Conservation (phyloP, 2,329 filamentous ascomycete species). For the Aureobasidium sp. region DNA sequence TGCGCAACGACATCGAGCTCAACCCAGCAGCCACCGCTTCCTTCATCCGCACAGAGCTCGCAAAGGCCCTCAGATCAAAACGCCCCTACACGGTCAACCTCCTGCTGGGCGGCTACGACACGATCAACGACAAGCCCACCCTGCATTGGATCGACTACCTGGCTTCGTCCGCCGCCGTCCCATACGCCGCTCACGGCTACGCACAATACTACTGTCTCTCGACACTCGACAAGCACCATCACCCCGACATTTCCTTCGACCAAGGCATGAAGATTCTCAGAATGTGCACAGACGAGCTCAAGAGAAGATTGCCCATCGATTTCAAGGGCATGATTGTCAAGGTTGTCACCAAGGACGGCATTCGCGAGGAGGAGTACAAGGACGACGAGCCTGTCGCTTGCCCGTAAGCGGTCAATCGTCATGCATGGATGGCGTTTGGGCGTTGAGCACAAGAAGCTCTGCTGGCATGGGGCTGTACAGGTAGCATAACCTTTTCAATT, state of each 20-base stretch:
- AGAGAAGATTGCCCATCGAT: conserved; percentile 92
- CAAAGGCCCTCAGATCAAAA: conserved; percentile 78
- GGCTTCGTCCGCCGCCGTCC: conserved; percentile 75
- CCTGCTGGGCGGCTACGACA: conserved; percentile 85
- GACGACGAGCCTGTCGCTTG: conserved; percentile 38
- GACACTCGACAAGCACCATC: conserved; percentile 96
- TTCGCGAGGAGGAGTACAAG: conserved; percentile 75
- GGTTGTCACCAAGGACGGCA: conserved; percentile 88
- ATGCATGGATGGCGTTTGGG: conserved; percentile 12
- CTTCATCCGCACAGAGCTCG: conserved; percentile 91
- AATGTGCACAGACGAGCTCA: conserved; percentile 95
- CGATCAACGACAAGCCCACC: conserved; percentile 80
- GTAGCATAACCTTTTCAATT: conserved; percentile 12
- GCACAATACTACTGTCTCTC: conserved; percentile 99
- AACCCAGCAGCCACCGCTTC: conserved; percentile 80
- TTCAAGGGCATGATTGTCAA: conserved; percentile 92
- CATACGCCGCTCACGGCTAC: conserved; percentile 96
- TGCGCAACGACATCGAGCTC: conserved; percentile 92
- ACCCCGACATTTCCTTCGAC: conserved; percentile 82
- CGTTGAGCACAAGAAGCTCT: conserved; percentile 8
- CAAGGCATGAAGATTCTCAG: conserved; percentile 85
- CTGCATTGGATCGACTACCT: conserved; percentile 98
- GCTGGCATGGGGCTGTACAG: conserved; percentile 9
- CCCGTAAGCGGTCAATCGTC: background rate
- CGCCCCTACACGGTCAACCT: conserved; percentile 97